Conservation (phyloP, 2,329 filamentous ascomycete species). For the Claviceps sp. region DNA sequence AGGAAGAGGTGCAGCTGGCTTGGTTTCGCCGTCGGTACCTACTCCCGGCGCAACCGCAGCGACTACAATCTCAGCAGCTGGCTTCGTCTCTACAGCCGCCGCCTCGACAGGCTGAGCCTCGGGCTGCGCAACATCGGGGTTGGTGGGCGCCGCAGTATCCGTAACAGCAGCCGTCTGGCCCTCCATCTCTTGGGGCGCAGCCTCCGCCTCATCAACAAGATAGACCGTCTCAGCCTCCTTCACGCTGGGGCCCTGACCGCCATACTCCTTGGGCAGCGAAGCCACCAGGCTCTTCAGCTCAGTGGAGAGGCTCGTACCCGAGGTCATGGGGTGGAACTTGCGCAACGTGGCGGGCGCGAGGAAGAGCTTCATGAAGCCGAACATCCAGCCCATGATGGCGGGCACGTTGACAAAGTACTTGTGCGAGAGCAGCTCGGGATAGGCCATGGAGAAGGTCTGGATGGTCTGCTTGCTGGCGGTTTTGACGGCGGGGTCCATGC, state of each 20-base stretch:
- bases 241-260: slow-evolving; percentile 49
- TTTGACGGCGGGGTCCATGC: slow-evolving; percentile 65
- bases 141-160: slow-evolving; percentile 1
- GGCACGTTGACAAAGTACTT: slow-evolving; percentile 98
- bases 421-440: slow-evolving; percentile 70
- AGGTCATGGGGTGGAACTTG: slow-evolving; percentile 68
- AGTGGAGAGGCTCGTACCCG: slow-evolving; percentile 54
- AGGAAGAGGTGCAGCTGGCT: slow-evolving; percentile 2
- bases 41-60: background rate
- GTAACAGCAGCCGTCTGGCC: slow-evolving; percentile 3
- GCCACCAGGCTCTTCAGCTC: slow-evolving; percentile 46
- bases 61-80: background rate
- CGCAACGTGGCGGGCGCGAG: slow-evolving; percentile 59
- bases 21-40: slow-evolving; percentile 3
- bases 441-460: slow-evolving; percentile 64
- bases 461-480: slow-evolving; percentile 70
- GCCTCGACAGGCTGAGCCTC: background rate
- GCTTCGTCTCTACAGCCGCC: slow-evolving; percentile 2
- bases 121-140: slow-evolving; percentile 1
- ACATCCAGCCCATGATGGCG: slow-evolving; percentile 79
- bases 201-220: slow-evolving; percentile 11
- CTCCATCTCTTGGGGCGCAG: slow-evolving; percentile 5
- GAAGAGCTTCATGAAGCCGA: slow-evolving; percentile 61
- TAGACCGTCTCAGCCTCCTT: slow-evolving; percentile 22
- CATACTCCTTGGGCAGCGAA: slow-evolving; percentile 62